Evolutionary conservation across 176 grass and related monocot species (phyloP).

Genomic region (Aegilops sharonensis): DNA sequence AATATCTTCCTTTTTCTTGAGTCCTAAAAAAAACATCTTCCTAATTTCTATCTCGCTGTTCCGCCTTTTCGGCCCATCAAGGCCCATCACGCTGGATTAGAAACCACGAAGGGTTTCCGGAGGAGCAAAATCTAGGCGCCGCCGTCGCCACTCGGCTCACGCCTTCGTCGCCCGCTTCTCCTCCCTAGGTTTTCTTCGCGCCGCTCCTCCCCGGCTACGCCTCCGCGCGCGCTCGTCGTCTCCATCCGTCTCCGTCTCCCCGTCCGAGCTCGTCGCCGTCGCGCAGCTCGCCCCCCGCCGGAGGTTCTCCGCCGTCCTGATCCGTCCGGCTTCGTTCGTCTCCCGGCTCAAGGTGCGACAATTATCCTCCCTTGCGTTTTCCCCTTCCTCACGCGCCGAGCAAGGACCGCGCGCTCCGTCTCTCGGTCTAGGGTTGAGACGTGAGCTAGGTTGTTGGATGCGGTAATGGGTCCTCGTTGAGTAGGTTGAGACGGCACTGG

Average conservation of each 20-base stretch:
- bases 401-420: neutral
- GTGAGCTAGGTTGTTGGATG: neutral
- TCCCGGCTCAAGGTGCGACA: neutral
- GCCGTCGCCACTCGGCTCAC: conserved; percentile 6
- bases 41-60: neutral
- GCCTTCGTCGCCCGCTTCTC: neutral
- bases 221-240: neutral
- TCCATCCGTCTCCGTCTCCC: neutral
- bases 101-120: conserved; percentile 4
- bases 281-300: neutral
- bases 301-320: conserved; percentile 1
- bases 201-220: neutral
- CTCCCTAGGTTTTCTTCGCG: conserved; percentile 6
- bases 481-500: neutral
- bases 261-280: neutral
- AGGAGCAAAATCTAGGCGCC: conserved; percentile 12
- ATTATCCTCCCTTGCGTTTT: neutral
- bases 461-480: neutral
- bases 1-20: too few species aligned
- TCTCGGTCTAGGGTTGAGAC: neutral
- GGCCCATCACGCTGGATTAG: neutral
- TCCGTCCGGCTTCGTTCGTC: neutral
- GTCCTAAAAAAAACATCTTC: too few species aligned
- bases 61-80: neutral
- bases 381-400: neutral